Evolutionary conservation across 352 stramenopile genomes (phyloP).

Genomic region (Pythium phragmitis): DNA sequence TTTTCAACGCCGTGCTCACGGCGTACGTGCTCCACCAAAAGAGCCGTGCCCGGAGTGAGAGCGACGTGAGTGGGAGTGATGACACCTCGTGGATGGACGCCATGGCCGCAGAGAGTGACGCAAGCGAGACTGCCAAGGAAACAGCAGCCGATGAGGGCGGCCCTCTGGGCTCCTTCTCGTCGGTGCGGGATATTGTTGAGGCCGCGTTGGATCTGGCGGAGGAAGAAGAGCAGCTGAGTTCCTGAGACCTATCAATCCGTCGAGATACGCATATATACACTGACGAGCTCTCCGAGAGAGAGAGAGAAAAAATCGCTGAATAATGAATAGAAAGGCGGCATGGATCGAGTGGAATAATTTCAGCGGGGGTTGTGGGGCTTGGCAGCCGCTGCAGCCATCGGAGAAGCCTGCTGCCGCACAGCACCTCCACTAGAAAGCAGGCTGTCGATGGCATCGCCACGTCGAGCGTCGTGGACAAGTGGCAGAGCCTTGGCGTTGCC

Average conservation of each 20-base stretch:
- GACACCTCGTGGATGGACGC: slow-evolving; percentile 25
- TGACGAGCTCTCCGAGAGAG: no score
- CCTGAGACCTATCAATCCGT: slow-evolving; percentile 1
- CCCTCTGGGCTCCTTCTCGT: slow-evolving; percentile 22
- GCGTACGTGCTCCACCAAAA: slow-evolving; percentile 64
- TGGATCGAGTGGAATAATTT: no score
- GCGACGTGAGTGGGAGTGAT: slow-evolving; percentile 25
- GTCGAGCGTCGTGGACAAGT: neutral
- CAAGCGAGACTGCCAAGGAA: neutral
- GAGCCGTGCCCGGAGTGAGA: slow-evolving; percentile 24
- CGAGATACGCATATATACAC: no score
- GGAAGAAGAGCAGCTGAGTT: slow-evolving; percentile 57
- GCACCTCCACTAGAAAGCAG: slow-evolving; percentile 27
- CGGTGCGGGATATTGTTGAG: slow-evolving; percentile 51
- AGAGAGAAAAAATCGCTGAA: no score
- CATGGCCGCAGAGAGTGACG: slow-evolving; percentile 16
- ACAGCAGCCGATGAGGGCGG: slow-evolving; percentile 2
- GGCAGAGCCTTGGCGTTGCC: slow-evolving; percentile 41
- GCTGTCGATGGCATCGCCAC: slow-evolving; percentile 54
- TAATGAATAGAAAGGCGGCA: no score
- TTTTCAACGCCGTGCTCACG: slow-evolving; percentile 64
- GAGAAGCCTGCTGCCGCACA: slow-evolving; percentile 21
- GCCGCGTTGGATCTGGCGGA: slow-evolving; percentile 54
- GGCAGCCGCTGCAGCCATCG: neutral
- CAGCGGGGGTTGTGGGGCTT: no score